Evolutionary conservation across 257 asterid species (phyloP).

Genomic region (Paraleonurus japonicus): DNA sequence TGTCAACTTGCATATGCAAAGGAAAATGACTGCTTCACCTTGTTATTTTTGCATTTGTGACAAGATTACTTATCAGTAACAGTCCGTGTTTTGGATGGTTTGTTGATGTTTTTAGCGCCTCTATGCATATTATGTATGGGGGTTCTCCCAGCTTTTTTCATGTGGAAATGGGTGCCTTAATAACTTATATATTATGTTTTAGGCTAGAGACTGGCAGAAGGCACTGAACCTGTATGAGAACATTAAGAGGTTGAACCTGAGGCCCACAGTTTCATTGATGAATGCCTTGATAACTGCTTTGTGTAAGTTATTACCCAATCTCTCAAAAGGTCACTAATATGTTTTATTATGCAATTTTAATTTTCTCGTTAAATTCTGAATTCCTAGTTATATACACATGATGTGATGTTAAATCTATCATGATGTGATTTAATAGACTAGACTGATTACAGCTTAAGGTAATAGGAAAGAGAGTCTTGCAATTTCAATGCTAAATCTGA

Average conservation of each 20-base stretch:
- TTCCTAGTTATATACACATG: neutral
- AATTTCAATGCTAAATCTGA: neutral
- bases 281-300: constrained; percentile 91
- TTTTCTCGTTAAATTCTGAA: constrained; percentile 3
- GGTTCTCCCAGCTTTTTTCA: neutral
- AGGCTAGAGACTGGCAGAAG: constrained; percentile 91
- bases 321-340: constrained; percentile 10
- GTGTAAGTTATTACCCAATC: constrained; percentile 56
- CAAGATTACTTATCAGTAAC: neutral
- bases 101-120: neutral
- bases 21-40: neutral
- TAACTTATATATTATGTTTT: constrained; percentile 29
- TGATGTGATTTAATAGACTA: neutral
- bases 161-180: constrained; percentile 1
- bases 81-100: constrained; percentile 16
- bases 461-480: constrained; percentile 6
- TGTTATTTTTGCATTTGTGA: constrained; percentile 12
- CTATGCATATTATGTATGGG: constrained; percentile 4
- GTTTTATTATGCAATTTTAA: neutral
- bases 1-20: neutral
- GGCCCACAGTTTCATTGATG: constrained; percentile 86
- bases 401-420: neutral
- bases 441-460: neutral
- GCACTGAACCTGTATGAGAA: constrained; percentile 76
- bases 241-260: constrained; percentile 60